Evolutionary conservation across 2,329 filamentous ascomycete species (phyloP).

Genomic region (Penicillium sp.): DNA sequence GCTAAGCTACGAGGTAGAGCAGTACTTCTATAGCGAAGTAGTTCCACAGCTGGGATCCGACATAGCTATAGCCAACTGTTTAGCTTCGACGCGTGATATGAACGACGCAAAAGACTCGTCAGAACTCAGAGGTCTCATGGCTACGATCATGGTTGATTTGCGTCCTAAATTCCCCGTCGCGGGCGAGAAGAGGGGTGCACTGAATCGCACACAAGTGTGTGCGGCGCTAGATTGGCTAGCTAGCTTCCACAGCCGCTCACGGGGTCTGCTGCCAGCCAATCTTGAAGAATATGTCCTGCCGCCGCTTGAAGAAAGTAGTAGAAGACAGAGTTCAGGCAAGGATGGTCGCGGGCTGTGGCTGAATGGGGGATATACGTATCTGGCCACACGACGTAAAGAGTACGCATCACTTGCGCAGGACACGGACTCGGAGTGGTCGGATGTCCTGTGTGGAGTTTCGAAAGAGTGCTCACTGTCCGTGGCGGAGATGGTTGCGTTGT

Average conservation of each 20-base stretch:
- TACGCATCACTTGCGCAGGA: conserved; percentile 51
- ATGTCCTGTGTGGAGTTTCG: conserved; percentile 45
- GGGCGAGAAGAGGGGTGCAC: conserved; percentile 38
- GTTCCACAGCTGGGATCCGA: conserved; percentile 49
- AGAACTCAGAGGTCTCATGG: conserved; percentile 40
- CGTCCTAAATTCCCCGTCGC: conserved; percentile 54
- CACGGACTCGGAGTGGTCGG: conserved; percentile 55
- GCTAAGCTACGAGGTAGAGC: conserved; percentile 65
- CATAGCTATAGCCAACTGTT: conserved; percentile 52
- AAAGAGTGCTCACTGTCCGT: conserved; percentile 34
- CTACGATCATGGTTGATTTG: conserved; percentile 60
- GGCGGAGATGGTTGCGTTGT: conserved; percentile 54
- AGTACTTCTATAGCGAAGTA: conserved; percentile 61
- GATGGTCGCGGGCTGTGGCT: conserved; percentile 51
- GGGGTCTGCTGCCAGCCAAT: conserved; percentile 33
- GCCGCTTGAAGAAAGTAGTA: conserved; percentile 53
- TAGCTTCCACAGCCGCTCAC: conserved; percentile 58
- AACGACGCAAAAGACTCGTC: conserved; percentile 24
- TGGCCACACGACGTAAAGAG: conserved; percentile 61
- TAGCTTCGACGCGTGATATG: conserved; percentile 45
- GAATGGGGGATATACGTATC: conserved; percentile 68
- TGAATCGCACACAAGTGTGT: conserved; percentile 50
- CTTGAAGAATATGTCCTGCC: conserved; percentile 42
- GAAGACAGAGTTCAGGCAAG: conserved; percentile 26
- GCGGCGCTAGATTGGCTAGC: conserved; percentile 63